Conservation (phyloP, 2,329 filamentous ascomycete genomes). For the Cryphonectria radicalis region DNA sequence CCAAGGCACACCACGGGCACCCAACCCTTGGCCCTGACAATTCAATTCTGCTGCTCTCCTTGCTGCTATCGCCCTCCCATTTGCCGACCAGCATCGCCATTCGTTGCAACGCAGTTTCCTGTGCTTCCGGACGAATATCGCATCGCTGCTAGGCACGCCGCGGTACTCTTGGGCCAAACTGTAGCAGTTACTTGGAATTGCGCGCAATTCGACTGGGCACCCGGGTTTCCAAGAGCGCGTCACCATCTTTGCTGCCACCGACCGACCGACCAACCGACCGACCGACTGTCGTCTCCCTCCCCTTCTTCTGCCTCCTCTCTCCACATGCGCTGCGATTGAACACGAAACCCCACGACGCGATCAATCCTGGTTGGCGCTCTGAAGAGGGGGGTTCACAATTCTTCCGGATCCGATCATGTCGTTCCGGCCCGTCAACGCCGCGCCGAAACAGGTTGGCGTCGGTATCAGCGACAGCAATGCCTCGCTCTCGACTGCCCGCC, state of each 20-base stretch:
- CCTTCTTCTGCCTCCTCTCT: neutral
- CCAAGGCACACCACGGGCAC: neutral
- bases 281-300: neutral
- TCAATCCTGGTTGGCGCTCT: neutral
- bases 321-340: slow-evolving; percentile 1
- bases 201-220: slow-evolving; percentile 1
- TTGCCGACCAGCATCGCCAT: neutral
- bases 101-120: neutral
- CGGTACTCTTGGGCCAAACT: neutral
- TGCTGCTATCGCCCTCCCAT: neutral
- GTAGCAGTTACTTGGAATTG: neutral
- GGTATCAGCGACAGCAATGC: slow-evolving; percentile 3
- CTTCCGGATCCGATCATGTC: slow-evolving; percentile 22
- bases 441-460: slow-evolving; percentile 24
- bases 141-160: neutral
- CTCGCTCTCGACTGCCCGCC: slow-evolving; percentile 8
- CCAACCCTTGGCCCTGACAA: neutral
- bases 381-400: neutral
- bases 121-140: neutral
- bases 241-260: slow-evolving; percentile 16
- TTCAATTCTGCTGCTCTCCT: neutral
- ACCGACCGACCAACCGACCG: neutral
- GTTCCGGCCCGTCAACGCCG: slow-evolving; percentile 27
- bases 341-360: slow-evolving; percentile 4
- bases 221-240: slow-evolving; percentile 20